Base-by-base conservation (phyloP, 2,329 filamentous ascomycete genomes). In the Teratosphaeria destructans region DNA sequence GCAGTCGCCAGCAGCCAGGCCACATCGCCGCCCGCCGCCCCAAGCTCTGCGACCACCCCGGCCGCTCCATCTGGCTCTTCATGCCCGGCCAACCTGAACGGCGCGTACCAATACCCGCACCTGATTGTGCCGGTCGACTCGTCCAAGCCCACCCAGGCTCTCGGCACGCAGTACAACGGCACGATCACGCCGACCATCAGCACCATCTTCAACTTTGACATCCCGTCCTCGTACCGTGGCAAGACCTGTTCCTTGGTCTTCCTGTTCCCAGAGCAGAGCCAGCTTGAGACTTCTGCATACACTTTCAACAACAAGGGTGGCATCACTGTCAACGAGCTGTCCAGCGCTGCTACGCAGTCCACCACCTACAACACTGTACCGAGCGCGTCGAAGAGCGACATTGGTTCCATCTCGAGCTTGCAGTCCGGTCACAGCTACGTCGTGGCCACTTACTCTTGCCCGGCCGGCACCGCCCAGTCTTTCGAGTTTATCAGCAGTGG, bases 191-290 rank as follows among this genome's bases (percentile, higher is more conserved):
- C 76, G 19, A 77, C 74, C 59, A 71, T 81, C 55, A 81, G 81
- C 10, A 80, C 81, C 12, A 80, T 88, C 67, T 88, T 86, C 80
- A 87, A 87, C 76, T 89, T 89, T 73, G 84, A 87, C 67, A 81
- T 89, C 47, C 82, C 81, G 0, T 62, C 72, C 3, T 72, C 73
- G 5, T 78, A 83, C 65, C 65, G 75, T 7, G 82, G 81, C 65
- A 82, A 83, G 73, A 82, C 75, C 7, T 89, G 86, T 75, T 81
- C 78, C 59, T 75, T 88, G 8, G 75, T 85, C 60, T 89, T 89
- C 80, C 76, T 87, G 53, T 82, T 88, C 74, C 86, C 86, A 11
- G 65, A 76, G 59, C 72, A 82, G 62, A 67, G 76, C 16, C 72
- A 85, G 49, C 80, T 87, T 14, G 73, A 83, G 72, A 85, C 84